Conservation (phyloP, 1,284 basidiomycete species). For the Ustilago shanxiensis region DNA sequence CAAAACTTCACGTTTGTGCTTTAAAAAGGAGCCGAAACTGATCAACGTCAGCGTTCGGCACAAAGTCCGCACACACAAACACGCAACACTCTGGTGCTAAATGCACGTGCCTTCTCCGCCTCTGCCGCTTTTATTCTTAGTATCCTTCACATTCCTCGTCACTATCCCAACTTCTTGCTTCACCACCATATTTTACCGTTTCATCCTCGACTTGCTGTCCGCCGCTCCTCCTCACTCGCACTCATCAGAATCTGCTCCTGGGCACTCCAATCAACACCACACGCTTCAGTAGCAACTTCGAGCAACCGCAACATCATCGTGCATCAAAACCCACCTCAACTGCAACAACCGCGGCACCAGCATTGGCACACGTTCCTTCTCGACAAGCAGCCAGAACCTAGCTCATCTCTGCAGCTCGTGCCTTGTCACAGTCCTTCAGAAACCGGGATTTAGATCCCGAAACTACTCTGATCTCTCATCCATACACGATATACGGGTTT, state of each 20-base stretch:
- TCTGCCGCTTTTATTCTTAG: not conserved
- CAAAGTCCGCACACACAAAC: not conserved
- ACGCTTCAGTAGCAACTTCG: not conserved
- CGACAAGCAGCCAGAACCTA: not conserved
- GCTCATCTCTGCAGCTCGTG: not conserved
- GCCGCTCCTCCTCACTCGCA: not conserved
- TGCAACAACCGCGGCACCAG: not conserved
- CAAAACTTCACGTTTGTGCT: not conserved
- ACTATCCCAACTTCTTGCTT: not conserved
- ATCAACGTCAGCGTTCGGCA: conserved; percentile 9
- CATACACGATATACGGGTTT: too few species aligned
- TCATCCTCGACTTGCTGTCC: too few species aligned
- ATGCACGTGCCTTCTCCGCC: conserved; percentile 20
- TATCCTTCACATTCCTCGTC: conserved; percentile 3
- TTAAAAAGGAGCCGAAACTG: conserved; percentile 6
- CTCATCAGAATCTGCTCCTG: not conserved
- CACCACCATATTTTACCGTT: not conserved
- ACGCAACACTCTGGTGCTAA: not conserved
- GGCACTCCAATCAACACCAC: not conserved
- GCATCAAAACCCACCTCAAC: not conserved
- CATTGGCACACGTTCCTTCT: not conserved
- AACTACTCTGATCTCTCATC: too few species aligned
- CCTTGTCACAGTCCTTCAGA: not conserved
- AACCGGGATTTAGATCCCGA: not conserved
- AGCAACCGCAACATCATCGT: not conserved